These are phyloP conservation scores for Saitozyma podzolica DNA, from an alignment of 768 basidiomycete species.

Conservation along the genomic window DNA sequence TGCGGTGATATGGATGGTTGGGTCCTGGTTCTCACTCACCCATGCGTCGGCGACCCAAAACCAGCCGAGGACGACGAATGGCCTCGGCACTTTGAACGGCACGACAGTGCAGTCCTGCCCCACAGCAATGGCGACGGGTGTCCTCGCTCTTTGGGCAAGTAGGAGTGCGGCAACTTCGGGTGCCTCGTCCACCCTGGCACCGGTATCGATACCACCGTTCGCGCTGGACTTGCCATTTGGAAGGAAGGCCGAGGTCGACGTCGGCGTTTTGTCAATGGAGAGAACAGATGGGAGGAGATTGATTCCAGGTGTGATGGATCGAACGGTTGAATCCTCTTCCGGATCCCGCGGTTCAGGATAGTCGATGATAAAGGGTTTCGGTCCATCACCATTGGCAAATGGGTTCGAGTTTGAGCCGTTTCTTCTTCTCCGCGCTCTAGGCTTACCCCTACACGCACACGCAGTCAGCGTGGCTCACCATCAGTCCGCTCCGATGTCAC, in stretches of 20 bases:
- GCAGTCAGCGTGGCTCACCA: neutral
- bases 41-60: conserved; percentile 49
- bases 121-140: conserved; percentile 42
- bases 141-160: conserved; percentile 34
- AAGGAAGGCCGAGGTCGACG: too few species aligned
- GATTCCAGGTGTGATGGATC: too few species aligned
- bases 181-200: conserved; percentile 11
- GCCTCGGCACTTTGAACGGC: conserved; percentile 41
- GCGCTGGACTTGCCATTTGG: too few species aligned
- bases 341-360: too few species aligned
- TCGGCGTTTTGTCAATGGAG: too few species aligned
- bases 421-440: neutral
- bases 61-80: conserved; percentile 47
- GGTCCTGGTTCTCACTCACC: conserved; percentile 19
- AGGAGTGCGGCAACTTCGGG: conserved; percentile 39
- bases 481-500: conserved; percentile 2
- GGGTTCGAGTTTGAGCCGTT: too few species aligned
- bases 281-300: too few species aligned
- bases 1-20: neutral
- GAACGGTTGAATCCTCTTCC: neutral
- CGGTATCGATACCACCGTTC: too few species aligned
- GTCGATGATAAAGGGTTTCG: too few species aligned
- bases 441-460: conserved; percentile 10
- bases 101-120: conserved; percentile 40
- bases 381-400: too few species aligned